phyloP scores from a whole-genome alignment of 2,329 filamentous ascomycete genomes.

The Amesomyces nigricolor region DNA sequence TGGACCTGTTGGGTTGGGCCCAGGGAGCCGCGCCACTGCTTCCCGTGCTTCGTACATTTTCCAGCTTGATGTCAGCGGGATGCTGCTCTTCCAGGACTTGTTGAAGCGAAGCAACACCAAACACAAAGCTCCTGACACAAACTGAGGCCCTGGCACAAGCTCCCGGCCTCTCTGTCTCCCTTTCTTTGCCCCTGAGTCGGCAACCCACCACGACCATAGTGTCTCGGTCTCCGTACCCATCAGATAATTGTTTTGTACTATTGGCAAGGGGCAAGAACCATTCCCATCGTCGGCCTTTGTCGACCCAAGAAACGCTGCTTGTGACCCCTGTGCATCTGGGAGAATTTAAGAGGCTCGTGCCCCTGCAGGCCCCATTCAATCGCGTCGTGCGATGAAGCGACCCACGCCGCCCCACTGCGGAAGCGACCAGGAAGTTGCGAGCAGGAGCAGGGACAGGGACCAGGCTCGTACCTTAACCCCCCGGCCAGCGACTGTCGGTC shows the following conservation, averaged over 20 bases:
- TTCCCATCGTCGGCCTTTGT: not conserved
- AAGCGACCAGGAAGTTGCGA: conserved; percentile 19
- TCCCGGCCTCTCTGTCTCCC: too few species aligned
- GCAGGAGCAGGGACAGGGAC: conserved; percentile 26
- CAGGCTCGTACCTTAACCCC: conserved; percentile 19
- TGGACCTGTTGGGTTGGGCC: too few species aligned
- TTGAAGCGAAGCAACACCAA: too few species aligned
- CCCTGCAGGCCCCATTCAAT: conserved; percentile 14
- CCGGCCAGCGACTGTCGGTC: not conserved
- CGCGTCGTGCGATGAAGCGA: conserved; percentile 3
- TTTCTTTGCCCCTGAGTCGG: too few species aligned
- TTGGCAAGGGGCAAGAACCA: not conserved
- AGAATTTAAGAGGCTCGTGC: conserved; percentile 11
- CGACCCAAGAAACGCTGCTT: not conserved
- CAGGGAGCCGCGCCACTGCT: too few species aligned
- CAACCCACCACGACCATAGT: too few species aligned
- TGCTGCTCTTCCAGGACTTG: too few species aligned
- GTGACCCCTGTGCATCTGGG: conserved; percentile 13
- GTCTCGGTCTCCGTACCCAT: not conserved
- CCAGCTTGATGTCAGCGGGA: too few species aligned
- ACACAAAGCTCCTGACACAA: too few species aligned
- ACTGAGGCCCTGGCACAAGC: too few species aligned
- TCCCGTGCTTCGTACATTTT: too few species aligned
- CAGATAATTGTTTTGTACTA: not conserved
- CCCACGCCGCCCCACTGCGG: conserved; percentile 22